Evolutionary conservation across 768 basidiomycete species (phyloP).

Genomic region (Grammothele lineata): DNA sequence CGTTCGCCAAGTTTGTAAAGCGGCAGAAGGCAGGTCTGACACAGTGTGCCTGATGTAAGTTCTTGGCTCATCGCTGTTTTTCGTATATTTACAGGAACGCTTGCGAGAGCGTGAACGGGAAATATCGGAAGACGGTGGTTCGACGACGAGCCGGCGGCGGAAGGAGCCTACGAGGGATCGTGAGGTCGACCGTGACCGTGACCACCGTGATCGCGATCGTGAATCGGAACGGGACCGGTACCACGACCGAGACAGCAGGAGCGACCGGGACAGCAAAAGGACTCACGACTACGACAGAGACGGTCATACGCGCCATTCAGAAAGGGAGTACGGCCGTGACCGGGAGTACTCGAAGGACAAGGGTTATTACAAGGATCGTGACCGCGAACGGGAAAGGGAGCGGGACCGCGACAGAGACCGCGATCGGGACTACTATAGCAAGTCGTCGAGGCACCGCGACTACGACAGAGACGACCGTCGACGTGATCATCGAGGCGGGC

Average conservation of each 20-base stretch:
- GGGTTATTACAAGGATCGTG: constrained; percentile 26
- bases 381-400: constrained; percentile 20
- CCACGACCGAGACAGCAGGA: constrained; percentile 38
- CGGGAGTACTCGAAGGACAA: constrained; percentile 35
- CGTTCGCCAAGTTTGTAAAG: constrained; percentile 86
- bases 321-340: constrained; percentile 30
- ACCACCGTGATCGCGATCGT: constrained; percentile 23
- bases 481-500: constrained; percentile 36
- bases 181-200: constrained; percentile 33
- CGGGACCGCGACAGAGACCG: constrained; percentile 32
- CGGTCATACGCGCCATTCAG: constrained; percentile 32
- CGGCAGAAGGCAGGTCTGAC: constrained; percentile 69
- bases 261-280: not conserved
- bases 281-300: constrained; percentile 22
- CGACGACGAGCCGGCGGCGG: constrained; percentile 73
- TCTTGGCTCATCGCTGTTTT: not conserved
- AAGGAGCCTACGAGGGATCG: constrained; percentile 57
- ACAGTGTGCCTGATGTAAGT: constrained; percentile 3
- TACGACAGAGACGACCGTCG: constrained; percentile 52
- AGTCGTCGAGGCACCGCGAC: constrained; percentile 49
- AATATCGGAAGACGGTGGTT: constrained; percentile 74
- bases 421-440: constrained; percentile 34
- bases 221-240: constrained; percentile 31
- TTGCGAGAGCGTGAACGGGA: constrained; percentile 54
- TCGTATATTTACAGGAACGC: constrained; percentile 52